These are phyloP conservation scores for Tuber microsphaerosporum DNA, from an alignment of 495 filamentous ascomycete genomes.

Conservation along the genomic window DNA sequence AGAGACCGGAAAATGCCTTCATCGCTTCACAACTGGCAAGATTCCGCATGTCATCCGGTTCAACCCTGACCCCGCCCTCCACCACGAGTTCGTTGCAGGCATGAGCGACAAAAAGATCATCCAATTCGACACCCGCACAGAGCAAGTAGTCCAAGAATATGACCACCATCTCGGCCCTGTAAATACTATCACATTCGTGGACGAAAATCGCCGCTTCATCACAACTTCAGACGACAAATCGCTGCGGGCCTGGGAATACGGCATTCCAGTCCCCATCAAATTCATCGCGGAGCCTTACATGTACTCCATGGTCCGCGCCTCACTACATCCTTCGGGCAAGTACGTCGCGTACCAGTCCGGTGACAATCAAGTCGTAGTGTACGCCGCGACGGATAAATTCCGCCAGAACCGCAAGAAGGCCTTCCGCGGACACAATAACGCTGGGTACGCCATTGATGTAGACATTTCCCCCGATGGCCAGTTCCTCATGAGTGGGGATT, in stretches of 20 bases:
- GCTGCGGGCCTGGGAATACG: constrained; percentile 93
- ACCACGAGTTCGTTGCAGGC: constrained; percentile 87
- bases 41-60: constrained; percentile 92
- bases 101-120: constrained; percentile 98
- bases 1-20: constrained; percentile 80
- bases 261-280: constrained; percentile 76
- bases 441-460: constrained; percentile 86
- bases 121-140: constrained; percentile 84
- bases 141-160: constrained; percentile 89
- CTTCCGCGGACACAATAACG: constrained; percentile 90
- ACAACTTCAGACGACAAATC: constrained; percentile 96
- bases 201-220: constrained; percentile 91
- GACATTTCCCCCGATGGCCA: constrained; percentile 84
- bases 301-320: constrained; percentile 78
- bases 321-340: constrained; percentile 79
- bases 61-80: constrained; percentile 68
- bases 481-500: constrained; percentile 77
- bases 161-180: constrained; percentile 95
- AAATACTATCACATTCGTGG: constrained; percentile 95
- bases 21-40: constrained; percentile 82
- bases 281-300: constrained; percentile 93
- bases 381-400: constrained; percentile 88
- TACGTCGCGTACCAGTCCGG: constrained; percentile 85
- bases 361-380: constrained; percentile 96
- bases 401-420: constrained; percentile 94